Percentiles rank a stretch among this genome's conserved stretches.
Evolutionary conservation across 768 basidiomycete genomes (phyloP).

Genomic region (Holtermannia corniformis): DNA sequence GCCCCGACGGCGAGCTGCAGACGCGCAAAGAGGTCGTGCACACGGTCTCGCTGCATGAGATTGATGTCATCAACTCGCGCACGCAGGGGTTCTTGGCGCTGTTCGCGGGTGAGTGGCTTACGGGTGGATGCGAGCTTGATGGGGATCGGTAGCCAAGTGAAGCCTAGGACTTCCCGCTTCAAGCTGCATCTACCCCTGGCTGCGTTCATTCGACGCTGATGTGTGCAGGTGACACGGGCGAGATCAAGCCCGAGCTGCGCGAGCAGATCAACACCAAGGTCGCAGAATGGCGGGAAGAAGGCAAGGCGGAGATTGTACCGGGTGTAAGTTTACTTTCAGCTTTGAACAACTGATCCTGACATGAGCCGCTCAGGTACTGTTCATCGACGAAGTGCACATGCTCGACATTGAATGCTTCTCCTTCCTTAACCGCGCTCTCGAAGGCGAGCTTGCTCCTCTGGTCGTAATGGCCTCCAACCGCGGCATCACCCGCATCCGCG

Average conservation of each 20-base stretch:
- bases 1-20: conserved; percentile 95
- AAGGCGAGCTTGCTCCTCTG: conserved; percentile 82
- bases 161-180: too few species aligned
- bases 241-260: conserved; percentile 93
- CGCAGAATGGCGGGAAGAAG: conserved; percentile 95
- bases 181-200: not conserved
- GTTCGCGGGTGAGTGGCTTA: conserved; percentile 39
- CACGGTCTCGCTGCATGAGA: conserved; percentile 95
- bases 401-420: conserved; percentile 99
- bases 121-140: not conserved
- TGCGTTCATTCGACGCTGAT: conserved; percentile 1
- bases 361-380: conserved; percentile 58
- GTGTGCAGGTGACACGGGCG: conserved; percentile 91
- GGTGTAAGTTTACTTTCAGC: conserved; percentile 53
- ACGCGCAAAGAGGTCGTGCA: conserved; percentile 95
- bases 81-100: conserved; percentile 97
- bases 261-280: conserved; percentile 96
- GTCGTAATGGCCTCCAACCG: conserved; percentile 99
- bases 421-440: conserved; percentile 91
- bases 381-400: conserved; percentile 99
- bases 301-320: conserved; percentile 94
- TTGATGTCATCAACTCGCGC: conserved; percentile 97
- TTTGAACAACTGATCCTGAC: not conserved
- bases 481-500: conserved; percentile 87
- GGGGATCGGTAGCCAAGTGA: too few species aligned